Evolutionary conservation across 805 yeast species (phyloP).

Genomic region (Ogataea degrootiae): DNA sequence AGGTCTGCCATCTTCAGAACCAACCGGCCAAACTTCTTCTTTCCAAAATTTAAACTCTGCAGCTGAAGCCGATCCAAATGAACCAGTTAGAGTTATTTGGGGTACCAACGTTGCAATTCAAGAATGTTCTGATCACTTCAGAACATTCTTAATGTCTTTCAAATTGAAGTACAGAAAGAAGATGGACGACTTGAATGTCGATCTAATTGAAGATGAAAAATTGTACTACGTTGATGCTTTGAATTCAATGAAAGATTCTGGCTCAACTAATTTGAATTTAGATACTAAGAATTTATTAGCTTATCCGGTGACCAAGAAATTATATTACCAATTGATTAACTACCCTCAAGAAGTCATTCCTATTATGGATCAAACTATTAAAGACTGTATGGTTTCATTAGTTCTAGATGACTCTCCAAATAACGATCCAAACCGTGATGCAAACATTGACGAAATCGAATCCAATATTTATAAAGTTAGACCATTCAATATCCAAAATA

Average conservation of each 20-base stretch:
- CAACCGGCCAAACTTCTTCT: slow-evolving; percentile 12
- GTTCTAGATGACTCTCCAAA: slow-evolving; percentile 47
- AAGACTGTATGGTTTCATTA: slow-evolving; percentile 79
- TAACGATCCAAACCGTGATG: slow-evolving; percentile 32
- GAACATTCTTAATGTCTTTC: slow-evolving; percentile 80
- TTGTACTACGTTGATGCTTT: slow-evolving; percentile 70
- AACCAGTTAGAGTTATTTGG: slow-evolving; percentile 92
- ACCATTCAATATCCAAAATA: slow-evolving; percentile 75
- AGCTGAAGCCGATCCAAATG: slow-evolving; percentile 41
- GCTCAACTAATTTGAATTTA: slow-evolving; percentile 76
- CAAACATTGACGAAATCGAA: slow-evolving; percentile 61
- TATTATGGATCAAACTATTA: slow-evolving; percentile 93
- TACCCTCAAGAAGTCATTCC: slow-evolving; percentile 97
- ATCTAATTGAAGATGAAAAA: slow-evolving; percentile 58
- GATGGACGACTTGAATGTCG: slow-evolving; percentile 36
- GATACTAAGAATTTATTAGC: slow-evolving; percentile 79
- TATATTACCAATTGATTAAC: slow-evolving; percentile 80
- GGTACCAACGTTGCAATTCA: slow-evolving; percentile 95
- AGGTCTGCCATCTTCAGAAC: slow-evolving; percentile 19
- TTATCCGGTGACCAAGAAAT: slow-evolving; percentile 67
- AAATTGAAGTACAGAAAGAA: slow-evolving; percentile 66
- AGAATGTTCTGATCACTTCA: slow-evolving; percentile 75
- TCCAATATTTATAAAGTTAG: slow-evolving; percentile 80
- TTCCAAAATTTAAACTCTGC: slow-evolving; percentile 20
- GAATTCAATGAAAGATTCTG: slow-evolving; percentile 69